Base-by-base conservation (phyloP, 2,329 filamentous ascomycete species). In the Pseudogymnoascus sp. region DNA sequence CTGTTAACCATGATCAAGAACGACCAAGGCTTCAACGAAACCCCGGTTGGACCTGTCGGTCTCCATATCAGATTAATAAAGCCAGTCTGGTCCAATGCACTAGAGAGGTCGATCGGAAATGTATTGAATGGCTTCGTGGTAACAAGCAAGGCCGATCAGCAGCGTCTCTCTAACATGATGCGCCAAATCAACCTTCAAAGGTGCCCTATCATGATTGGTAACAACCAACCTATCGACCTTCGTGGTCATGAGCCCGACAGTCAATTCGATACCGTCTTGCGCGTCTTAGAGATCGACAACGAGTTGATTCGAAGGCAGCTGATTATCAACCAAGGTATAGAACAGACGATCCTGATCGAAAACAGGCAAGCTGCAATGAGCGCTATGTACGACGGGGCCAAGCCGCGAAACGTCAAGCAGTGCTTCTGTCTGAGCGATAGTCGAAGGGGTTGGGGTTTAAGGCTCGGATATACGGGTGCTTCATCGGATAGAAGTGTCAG, bases 11-110 rank as follows among this genome's bases (percentile, higher is more conserved):
- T 80, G n/a, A 89, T 97, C 63, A 79, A 84, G 5, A 76, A 78
- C n/a, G 90, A 96, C 62, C 73, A 65, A 2, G 79, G 85, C 0
- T 97, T 95, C 70, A 76, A 78, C 22, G 76, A 82, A 43, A 86
- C 82, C 64, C 94, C 94, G 2, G 78, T 97, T 35, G 94, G 94
- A 0, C 94, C 94, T 0, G 78, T 97, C 12, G 94, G 92, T 30
- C 78, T 85, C 22, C 83, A 94, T 68, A 80, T 99, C 59, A 86
- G 85, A 66, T 77, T 99, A 22, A 76, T 85, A 36, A 86, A 93
- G 66, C 88, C 90, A 1, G 81, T 90, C 67, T 99, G 94, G 94
- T 88, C 87, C 1, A 82, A 83, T 0, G 85, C 96, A 43, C 73
- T 99, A 12, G 94, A 99, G 71, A 88, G 82, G 64, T 83, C 83